Evolutionary conservation across 495 filamentous ascomycete species (phyloP).

Genomic region (Neurospora sp.): DNA sequence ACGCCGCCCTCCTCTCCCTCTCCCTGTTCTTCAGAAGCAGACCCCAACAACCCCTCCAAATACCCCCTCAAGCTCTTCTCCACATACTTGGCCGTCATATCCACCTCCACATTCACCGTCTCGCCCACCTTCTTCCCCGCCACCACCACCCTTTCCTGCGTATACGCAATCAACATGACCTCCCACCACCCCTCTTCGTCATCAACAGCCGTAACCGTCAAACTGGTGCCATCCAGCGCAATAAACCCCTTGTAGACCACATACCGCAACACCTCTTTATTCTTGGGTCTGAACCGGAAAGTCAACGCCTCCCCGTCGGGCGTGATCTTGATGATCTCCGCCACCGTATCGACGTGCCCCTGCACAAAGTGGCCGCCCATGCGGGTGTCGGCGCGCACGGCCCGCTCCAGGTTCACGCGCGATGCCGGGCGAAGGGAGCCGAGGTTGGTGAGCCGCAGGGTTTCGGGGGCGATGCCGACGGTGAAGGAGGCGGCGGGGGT

Average conservation of each 20-base stretch:
- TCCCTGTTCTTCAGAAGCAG: background rate
- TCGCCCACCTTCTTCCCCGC: conserved; percentile 75
- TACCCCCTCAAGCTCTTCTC: conserved; percentile 86
- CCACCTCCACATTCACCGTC: conserved; percentile 91
- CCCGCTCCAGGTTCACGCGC: conserved; percentile 84
- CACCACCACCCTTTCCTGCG: conserved; percentile 84
- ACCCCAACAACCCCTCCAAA: conserved; percentile 32
- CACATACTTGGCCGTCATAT: conserved; percentile 97
- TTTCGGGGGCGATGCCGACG: conserved; percentile 92
- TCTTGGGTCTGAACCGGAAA: conserved; percentile 66
- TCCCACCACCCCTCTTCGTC: conserved; percentile 66
- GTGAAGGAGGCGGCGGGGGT: conserved; percentile 52
- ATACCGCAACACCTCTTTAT: conserved; percentile 59
- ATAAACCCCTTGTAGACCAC: conserved; percentile 96
- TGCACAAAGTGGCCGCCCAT: conserved; percentile 85
- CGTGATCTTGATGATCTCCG: conserved; percentile 53
- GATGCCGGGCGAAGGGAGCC: conserved; percentile 47
- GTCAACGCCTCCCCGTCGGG: conserved; percentile 84
- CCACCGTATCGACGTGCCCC: conserved; percentile 89
- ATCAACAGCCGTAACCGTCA: conserved; percentile 81
- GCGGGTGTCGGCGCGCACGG: conserved; percentile 75
- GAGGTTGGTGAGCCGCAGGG: conserved; percentile 90
- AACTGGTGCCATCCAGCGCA: conserved; percentile 87
- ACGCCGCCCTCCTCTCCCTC: conserved; percentile 32
- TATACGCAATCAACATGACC: conserved; percentile 98